These are phyloP conservation scores for Silene latifolia DNA, from an alignment of 148 eudicot genomes.

Conservation along the genomic window DNA sequence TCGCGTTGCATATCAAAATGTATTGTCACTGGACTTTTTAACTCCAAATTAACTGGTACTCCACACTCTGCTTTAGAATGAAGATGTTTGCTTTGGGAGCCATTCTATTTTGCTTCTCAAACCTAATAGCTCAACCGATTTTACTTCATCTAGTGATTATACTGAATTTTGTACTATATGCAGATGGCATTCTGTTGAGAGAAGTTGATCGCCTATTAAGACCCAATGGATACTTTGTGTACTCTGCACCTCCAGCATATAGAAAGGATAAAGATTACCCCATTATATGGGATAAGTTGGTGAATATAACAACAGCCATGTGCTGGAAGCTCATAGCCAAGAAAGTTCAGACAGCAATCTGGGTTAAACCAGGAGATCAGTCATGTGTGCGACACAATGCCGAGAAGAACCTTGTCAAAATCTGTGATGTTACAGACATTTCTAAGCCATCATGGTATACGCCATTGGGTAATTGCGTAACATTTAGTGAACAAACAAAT, in stretches of 20 bases:
- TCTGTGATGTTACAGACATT: slow-evolving; percentile 59
- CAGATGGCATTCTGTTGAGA: slow-evolving; percentile 84
- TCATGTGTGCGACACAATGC: slow-evolving; percentile 66
- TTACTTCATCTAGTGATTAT: neutral
- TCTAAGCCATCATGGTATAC: slow-evolving; percentile 71
- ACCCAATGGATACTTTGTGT: slow-evolving; percentile 86
- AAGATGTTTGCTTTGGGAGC: no score
- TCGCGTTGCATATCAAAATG: neutral
- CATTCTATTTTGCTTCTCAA: no score
- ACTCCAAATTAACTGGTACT: neutral
- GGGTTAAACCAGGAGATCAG: slow-evolving; percentile 70
- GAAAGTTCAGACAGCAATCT: slow-evolving; percentile 93
- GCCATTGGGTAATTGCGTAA: slow-evolving; percentile 63
- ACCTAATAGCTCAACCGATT: neutral
- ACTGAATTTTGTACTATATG: slow-evolving; percentile 3
- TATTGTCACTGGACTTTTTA: neutral
- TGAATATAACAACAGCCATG: slow-evolving; percentile 70
- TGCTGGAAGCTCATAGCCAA: slow-evolving; percentile 90
- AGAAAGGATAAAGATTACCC: slow-evolving; percentile 92
- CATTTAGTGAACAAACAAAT: slow-evolving; percentile 31
- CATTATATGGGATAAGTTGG: slow-evolving; percentile 75
- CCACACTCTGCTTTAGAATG: neutral
- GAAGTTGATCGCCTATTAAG: slow-evolving; percentile 83
- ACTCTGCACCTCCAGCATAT: slow-evolving; percentile 97
- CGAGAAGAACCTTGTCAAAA: slow-evolving; percentile 50